Base-by-base conservation (phyloP, 768 basidiomycete genomes). In the Chalciporus chontae region DNA sequence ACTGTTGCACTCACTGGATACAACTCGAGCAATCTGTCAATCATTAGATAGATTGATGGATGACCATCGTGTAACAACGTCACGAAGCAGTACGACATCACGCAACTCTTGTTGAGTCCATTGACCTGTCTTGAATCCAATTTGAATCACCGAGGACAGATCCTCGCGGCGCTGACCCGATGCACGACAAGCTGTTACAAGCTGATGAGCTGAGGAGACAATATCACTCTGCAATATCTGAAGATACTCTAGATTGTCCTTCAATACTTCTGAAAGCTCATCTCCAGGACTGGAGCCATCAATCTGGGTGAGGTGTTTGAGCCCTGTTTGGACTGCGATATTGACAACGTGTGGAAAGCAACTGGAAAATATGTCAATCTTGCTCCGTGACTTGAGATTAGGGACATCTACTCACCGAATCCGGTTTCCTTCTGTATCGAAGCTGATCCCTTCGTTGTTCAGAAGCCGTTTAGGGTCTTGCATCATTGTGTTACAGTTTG, bases 61-160 rank as follows among this genome's bases (percentile, higher is more conserved):
- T 39, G 73, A 72, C 73, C 72, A 75, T 0, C 63, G 51, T 0
- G 72, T 74, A 3, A 47, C 19, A 1, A 76, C 68, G 50, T 77
- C 69, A 3, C 66, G 60, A 10, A 55, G 21, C 10, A 52, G 42
- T 43, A 42, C 24, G 4, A 48, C 15, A 23, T 31, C 11, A 19
- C 51, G 54, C 8, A 55, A 18, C 3, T 27, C 15, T 6, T 37
- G 8, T n/a, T 32, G 32, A 5, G n/a, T 32, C 27, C 49, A 53
- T 51, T 51, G 40, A 1, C 11, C 21, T n/a, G 17, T 55, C 31
- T 47, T 3, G 9, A 51, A 41, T 7, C 50, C 42, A 3, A 34
- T n/a, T 11, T n/a, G 18, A 15, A 52, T 15, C 9, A 31, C 27
- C 18, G 47, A 17, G 15, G 4, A 8, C 5, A 47, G 32, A 9